Conservation (phyloP, 495 filamentous ascomycete species). For the Thermochaetoides thermophila region DNA sequence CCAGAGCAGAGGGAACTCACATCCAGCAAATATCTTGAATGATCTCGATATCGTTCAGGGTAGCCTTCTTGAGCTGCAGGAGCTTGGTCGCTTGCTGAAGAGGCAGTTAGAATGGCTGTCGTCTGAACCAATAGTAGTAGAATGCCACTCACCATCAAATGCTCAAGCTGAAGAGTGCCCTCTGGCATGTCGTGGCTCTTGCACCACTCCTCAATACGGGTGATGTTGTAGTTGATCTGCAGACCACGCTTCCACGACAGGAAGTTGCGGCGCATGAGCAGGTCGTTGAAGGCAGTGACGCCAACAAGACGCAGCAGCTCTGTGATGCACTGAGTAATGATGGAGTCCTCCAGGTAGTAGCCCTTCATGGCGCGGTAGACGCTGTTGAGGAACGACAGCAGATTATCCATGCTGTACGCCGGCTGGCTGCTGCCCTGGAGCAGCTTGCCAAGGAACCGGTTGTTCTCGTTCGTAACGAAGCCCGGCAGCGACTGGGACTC, state of each 20-base stretch:
- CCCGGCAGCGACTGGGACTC: slow-evolving; percentile 96
- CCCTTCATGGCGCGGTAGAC: slow-evolving; percentile 97
- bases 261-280: slow-evolving; percentile 96
- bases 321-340: slow-evolving; percentile 87
- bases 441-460: slow-evolving; percentile 93
- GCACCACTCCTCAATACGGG: slow-evolving; percentile 98
- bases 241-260: slow-evolving; percentile 98
- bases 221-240: slow-evolving; percentile 99
- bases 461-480: slow-evolving; percentile 97
- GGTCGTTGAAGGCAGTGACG: slow-evolving; percentile 97
- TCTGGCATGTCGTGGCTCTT: slow-evolving; percentile 99
- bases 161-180: slow-evolving; percentile 92
- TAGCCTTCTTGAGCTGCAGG: slow-evolving; percentile 96
- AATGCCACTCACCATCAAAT: slow-evolving; percentile 64
- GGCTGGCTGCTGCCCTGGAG: slow-evolving; percentile 74
- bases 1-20: slow-evolving; percentile 40
- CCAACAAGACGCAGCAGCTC: slow-evolving; percentile 89
- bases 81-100: slow-evolving; percentile 91
- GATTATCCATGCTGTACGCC: slow-evolving; percentile 97
- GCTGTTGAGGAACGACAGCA: slow-evolving; percentile 89
- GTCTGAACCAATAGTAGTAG: not conserved
- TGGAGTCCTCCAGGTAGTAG: slow-evolving; percentile 90
- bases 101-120: slow-evolving; percentile 14
- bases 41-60: slow-evolving; percentile 97
- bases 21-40: slow-evolving; percentile 99